phyloP scores from a whole-genome alignment of 305 asterid genomes.

The Stenogyne calaminthoides region DNA sequence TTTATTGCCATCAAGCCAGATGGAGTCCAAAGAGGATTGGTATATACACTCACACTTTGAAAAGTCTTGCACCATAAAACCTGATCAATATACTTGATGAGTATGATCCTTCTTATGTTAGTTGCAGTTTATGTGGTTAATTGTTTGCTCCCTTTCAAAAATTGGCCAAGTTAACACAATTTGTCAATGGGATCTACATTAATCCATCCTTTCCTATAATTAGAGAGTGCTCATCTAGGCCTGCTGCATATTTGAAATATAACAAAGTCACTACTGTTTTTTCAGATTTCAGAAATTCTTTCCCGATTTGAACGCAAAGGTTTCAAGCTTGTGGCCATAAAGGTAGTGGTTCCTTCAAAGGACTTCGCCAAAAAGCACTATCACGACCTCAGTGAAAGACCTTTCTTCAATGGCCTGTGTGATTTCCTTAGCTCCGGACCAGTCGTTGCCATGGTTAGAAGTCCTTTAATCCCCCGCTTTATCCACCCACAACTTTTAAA shows the following conservation, averaged over 20 bases:
- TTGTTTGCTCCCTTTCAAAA: not conserved
- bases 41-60: conserved; percentile 31
- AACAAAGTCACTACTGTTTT: conserved; percentile 27
- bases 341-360: conserved; percentile 83
- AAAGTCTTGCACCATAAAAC: conserved; percentile 21
- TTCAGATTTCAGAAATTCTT: conserved; percentile 85
- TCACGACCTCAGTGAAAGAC: conserved; percentile 90
- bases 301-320: conserved; percentile 94
- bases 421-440: conserved; percentile 99
- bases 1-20: conserved; percentile 98
- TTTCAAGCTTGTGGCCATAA: conserved; percentile 85
- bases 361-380: conserved; percentile 84
- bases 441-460: conserved; percentile 89
- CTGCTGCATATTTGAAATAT: conserved; percentile 9
- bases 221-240: not conserved
- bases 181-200: not conserved
- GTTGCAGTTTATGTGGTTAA: conserved; percentile 9
- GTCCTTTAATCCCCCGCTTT: conserved; percentile 18
- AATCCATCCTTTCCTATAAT: not conserved
- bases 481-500: not conserved
- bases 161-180: not conserved
- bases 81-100: conserved; percentile 1
- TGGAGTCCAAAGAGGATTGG: conserved; percentile 99
- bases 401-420: conserved; percentile 88
- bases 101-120: conserved; percentile 7